Conservation (phyloP, 495 filamentous ascomycete species). For the Bacidia gigantensis region DNA sequence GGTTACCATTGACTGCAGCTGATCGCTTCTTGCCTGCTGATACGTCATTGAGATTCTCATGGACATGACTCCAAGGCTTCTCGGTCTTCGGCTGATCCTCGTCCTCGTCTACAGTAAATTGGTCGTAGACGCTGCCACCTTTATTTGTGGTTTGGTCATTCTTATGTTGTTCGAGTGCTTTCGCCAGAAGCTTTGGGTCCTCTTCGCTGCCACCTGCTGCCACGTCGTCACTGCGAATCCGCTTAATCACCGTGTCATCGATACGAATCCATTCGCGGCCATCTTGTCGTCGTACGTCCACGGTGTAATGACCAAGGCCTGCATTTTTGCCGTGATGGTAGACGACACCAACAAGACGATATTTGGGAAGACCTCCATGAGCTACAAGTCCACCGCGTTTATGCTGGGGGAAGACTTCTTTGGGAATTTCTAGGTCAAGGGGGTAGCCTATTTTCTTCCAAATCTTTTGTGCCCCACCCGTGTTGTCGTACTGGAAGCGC, state of each 20-base stretch:
- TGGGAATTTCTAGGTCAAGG: conserved; percentile 83
- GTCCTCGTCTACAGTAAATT: conserved; percentile 51
- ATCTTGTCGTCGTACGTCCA: conserved; percentile 88
- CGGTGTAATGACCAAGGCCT: conserved; percentile 90
- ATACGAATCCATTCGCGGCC: conserved; percentile 88
- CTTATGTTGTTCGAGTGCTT: conserved; percentile 51
- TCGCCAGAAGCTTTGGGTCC: conserved; percentile 53
- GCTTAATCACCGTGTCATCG: conserved; percentile 83
- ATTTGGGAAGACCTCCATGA: conserved; percentile 59
- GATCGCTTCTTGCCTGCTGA: conserved; percentile 45
- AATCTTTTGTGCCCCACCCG: conserved; percentile 89
- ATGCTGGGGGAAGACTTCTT: conserved; percentile 72
- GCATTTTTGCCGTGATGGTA: conserved; percentile 97
- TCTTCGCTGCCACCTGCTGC: conserved; percentile 75
- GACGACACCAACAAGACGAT: conserved; percentile 78
- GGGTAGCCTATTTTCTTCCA: conserved; percentile 98
- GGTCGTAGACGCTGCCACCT: conserved; percentile 50
- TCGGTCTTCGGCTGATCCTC: conserved; percentile 43
- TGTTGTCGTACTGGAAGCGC: conserved; percentile 87
- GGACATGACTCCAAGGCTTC: conserved; percentile 76
- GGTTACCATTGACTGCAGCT: conserved; percentile 48
- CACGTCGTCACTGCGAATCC: conserved; percentile 78
- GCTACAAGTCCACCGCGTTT: conserved; percentile 49
- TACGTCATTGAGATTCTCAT: conserved; percentile 31
- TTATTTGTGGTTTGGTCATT: conserved; percentile 34